phyloP scores from a whole-genome alignment of 768 basidiomycete genomes.

The Dictyophora rubrovolvata region DNA sequence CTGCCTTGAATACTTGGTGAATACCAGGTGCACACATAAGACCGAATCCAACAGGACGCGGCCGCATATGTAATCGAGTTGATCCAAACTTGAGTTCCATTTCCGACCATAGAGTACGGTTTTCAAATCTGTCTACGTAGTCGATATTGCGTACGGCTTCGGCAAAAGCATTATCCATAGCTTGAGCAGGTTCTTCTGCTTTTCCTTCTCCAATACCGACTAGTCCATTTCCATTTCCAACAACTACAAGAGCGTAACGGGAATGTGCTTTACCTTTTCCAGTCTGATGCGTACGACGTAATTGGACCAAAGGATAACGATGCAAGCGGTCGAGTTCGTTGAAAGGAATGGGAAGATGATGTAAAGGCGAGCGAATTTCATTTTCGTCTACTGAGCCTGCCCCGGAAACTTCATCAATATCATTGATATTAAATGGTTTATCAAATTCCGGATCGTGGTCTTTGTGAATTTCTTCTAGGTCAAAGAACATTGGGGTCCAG shows the following conservation, averaged over 20 bases:
- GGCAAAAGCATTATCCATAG: slow-evolving; percentile 46
- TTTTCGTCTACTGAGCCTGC: not conserved
- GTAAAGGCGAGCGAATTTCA: slow-evolving; percentile 3
- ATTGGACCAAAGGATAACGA: slow-evolving; percentile 31
- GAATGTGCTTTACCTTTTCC: slow-evolving; percentile 83
- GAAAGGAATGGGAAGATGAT: slow-evolving; percentile 8
- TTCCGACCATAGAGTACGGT: slow-evolving; percentile 91
- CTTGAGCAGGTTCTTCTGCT: slow-evolving; percentile 44
- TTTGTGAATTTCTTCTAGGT: not conserved
- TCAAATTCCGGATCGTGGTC: not conserved
- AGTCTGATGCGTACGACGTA: slow-evolving; percentile 78
- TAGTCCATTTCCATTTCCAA: slow-evolving; percentile 76
- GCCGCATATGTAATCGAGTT: slow-evolving; percentile 71
- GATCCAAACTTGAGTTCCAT: slow-evolving; percentile 77
- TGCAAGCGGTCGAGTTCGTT: slow-evolving; percentile 26
- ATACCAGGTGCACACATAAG: slow-evolving; percentile 81
- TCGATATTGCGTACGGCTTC: slow-evolving; percentile 85
- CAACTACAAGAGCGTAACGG: slow-evolving; percentile 52
- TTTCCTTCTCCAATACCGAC: slow-evolving; percentile 81
- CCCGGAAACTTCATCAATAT: not conserved
- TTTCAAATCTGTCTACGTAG: slow-evolving; percentile 87
- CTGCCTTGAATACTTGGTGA: slow-evolving; percentile 84
- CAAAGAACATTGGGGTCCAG: slow-evolving; percentile 4
- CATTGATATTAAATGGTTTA: not conserved
- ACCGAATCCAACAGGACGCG: slow-evolving; percentile 84